Evolutionary conservation across 2,329 filamentous ascomycete species (phyloP).

Genomic region (Colletotrichum siamense): DNA sequence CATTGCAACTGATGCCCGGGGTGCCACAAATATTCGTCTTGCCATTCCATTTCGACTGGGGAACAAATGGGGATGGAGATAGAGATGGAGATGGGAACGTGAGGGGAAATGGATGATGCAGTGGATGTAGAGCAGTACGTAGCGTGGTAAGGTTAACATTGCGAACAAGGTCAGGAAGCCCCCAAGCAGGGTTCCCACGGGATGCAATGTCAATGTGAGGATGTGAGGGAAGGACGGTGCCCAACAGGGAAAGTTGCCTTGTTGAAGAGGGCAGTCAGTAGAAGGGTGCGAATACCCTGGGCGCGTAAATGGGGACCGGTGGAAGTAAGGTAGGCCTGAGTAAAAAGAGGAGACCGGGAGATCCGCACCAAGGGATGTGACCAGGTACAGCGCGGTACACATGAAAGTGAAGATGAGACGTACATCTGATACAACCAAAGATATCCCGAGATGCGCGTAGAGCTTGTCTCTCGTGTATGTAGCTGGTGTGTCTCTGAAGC

Average conservation of each 20-base stretch:
- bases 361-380: conserved; percentile 12
- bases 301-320: not conserved
- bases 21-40: not conserved
- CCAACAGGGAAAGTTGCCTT: not conserved
- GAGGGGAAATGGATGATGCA: not conserved
- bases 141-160: not conserved
- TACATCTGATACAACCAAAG: not conserved
- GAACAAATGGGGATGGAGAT: not conserved
- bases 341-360: conserved; percentile 18
- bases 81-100: not conserved
- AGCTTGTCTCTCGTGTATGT: not conserved
- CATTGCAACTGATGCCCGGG: not conserved
- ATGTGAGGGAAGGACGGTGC: not conserved
- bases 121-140: not conserved
- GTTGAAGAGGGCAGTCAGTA: not conserved
- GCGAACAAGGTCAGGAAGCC: not conserved
- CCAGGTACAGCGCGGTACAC: not conserved
- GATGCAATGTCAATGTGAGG: not conserved
- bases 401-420: not conserved
- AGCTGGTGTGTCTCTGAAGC: not conserved
- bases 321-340: not conserved
- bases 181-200: not conserved
- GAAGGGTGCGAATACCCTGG: not conserved
- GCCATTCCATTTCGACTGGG: not conserved
- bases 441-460: not conserved